phyloP scores from a whole-genome alignment of 2,329 filamentous ascomycete genomes.

The Trichoderma pleuroti region DNA sequence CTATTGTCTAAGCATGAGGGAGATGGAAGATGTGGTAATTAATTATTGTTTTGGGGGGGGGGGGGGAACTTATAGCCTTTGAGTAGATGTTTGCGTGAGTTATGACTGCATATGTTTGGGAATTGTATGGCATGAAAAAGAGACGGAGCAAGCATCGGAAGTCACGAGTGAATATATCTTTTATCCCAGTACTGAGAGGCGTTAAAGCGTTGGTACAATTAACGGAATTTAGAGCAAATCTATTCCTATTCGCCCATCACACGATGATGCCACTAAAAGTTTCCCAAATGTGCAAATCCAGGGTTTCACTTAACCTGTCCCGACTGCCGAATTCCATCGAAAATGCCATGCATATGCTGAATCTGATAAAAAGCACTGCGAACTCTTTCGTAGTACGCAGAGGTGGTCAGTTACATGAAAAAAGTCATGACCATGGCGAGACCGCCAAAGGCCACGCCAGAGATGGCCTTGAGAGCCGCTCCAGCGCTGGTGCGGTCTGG shows the following conservation, averaged over 20 bases:
- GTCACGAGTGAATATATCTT: neutral
- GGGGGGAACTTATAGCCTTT: neutral
- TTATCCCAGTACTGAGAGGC: neutral
- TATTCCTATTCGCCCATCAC: constrained; percentile 1
- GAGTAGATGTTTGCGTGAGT: neutral
- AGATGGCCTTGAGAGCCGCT: constrained; percentile 23
- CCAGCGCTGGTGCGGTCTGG: constrained; percentile 33
- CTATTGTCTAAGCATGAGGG: neutral
- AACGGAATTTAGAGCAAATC: neutral
- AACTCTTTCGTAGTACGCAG: neutral
- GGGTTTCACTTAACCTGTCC: neutral
- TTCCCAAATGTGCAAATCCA: constrained; percentile 16
- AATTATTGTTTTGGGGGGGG: neutral
- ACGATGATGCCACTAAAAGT: neutral
- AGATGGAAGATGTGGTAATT: neutral
- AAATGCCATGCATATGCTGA: neutral
- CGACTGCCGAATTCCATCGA: neutral
- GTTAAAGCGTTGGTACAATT: neutral
- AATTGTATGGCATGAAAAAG: neutral
- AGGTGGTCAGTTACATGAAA: constrained; percentile 26
- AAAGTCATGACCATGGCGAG: constrained; percentile 28
- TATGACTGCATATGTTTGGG: neutral
- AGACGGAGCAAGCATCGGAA: neutral
- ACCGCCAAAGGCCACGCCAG: constrained; percentile 27
- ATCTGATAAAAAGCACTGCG: neutral